Conservation (phyloP, 2,329 filamentous ascomycete genomes). For the Penicillium sp. region DNA sequence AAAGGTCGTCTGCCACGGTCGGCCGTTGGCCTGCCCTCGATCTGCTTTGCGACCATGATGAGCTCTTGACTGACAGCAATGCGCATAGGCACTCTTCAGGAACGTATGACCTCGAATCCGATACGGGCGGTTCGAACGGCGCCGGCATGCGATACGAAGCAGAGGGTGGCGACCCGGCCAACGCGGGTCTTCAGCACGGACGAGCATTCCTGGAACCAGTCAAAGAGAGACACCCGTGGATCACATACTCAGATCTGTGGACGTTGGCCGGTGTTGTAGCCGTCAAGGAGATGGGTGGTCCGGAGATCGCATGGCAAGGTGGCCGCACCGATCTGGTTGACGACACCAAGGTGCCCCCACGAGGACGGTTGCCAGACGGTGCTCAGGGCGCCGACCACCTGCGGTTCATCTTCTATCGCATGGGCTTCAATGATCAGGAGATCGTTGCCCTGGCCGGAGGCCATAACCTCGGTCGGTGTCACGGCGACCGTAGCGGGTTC, state of each 20-base stretch:
- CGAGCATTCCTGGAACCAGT: conserved; percentile 59
- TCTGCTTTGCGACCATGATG: not conserved
- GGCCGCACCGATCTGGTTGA: conserved; percentile 59
- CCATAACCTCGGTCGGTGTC: conserved; percentile 53
- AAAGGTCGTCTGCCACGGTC: conserved; percentile 3
- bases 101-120: conserved; percentile 54
- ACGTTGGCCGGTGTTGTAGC: conserved; percentile 57
- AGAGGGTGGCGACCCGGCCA: conserved; percentile 59
- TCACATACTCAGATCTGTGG: conserved; percentile 62
- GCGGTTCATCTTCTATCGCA: conserved; percentile 52
- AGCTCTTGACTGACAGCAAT: conserved; percentile 6
- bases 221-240: conserved; percentile 55
- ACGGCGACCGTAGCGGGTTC: conserved; percentile 52
- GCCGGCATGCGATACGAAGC: conserved; percentile 61
- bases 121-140: conserved; percentile 60
- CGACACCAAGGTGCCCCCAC: conserved; percentile 54
- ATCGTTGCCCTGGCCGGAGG: conserved; percentile 54
- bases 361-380: conserved; percentile 53
- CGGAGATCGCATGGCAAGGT: conserved; percentile 51
- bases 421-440: conserved; percentile 57
- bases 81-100: conserved; percentile 54
- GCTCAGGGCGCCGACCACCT: conserved; percentile 52
- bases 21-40: conserved; percentile 1
- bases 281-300: conserved; percentile 56
- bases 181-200: conserved; percentile 59